These are phyloP conservation scores for Dactylonectria macrodidyma DNA, from an alignment of 2,329 filamentous ascomycete genomes.

Conservation along the genomic window DNA sequence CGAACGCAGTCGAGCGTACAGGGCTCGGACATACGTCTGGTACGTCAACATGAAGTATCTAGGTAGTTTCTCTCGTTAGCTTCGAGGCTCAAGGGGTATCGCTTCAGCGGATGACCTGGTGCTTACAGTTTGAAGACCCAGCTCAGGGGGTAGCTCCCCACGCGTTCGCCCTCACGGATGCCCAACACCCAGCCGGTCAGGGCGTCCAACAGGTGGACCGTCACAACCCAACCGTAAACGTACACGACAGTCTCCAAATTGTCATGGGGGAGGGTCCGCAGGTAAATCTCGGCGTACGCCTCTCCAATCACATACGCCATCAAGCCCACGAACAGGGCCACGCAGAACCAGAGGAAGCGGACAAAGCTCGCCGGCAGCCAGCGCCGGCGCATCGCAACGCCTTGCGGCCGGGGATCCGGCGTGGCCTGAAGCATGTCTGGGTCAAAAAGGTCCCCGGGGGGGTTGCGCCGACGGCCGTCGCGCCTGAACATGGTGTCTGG, in stretches of 20 bases:
- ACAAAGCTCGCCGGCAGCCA: conserved; percentile 79
- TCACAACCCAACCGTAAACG: conserved; percentile 79
- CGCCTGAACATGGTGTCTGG: conserved; percentile 62
- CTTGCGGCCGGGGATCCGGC: conserved; percentile 46
- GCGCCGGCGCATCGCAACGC: conserved; percentile 61
- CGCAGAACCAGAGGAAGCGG: conserved; percentile 79
- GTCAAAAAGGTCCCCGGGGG: conserved; percentile 56
- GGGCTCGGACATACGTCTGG: conserved; percentile 78
- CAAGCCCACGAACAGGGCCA: conserved; percentile 73
- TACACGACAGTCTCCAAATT: conserved; percentile 78
- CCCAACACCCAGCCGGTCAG: conserved; percentile 78
- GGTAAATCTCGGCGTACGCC: conserved; percentile 78
- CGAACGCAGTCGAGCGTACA: conserved; percentile 78
- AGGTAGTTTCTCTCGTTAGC: conserved; percentile 28
- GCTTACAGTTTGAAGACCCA: conserved; percentile 80
- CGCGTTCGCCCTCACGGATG: conserved; percentile 75
- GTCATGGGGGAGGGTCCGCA: conserved; percentile 76
- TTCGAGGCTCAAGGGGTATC: not conserved
- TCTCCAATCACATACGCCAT: conserved; percentile 78
- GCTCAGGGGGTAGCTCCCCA: conserved; percentile 78
- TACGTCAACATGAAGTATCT: conserved; percentile 79
- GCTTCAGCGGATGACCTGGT: not conserved
- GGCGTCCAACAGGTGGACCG: conserved; percentile 75
- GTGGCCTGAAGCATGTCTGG: conserved; percentile 51
- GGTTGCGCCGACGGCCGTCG: conserved; percentile 58